phyloP scores from a whole-genome alignment of 2,329 filamentous ascomycete genomes.

The Domatiomyces catenatus region DNA sequence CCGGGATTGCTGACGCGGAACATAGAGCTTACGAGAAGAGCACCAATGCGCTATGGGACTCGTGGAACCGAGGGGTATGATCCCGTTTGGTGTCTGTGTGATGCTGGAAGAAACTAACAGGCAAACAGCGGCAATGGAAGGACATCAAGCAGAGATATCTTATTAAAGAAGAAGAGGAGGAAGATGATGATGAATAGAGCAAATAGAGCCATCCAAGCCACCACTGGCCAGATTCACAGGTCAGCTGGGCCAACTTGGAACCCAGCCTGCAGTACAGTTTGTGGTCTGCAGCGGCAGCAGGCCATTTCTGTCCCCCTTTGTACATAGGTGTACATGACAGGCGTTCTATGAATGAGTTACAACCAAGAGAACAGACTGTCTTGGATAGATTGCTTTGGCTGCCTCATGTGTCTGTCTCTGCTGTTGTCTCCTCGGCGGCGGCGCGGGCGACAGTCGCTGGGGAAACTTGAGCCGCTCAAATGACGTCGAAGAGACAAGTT shows the following conservation, averaged over 20 bases:
- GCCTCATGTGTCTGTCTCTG: not conserved
- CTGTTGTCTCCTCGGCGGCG: not conserved
- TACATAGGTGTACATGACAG: not conserved
- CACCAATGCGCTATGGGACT: conserved; percentile 74
- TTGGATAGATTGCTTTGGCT: not conserved
- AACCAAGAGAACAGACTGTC: not conserved
- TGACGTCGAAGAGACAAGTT: not conserved
- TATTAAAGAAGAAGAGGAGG: conserved; percentile 52
- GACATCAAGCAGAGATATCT: conserved; percentile 89
- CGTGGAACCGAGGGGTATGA: conserved; percentile 80
- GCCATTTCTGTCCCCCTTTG: not conserved
- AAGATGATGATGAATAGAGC: conserved; percentile 27
- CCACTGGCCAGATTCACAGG: not conserved
- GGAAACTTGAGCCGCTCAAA: not conserved
- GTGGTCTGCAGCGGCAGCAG: not conserved
- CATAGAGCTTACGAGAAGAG: conserved; percentile 64
- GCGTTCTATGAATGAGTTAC: not conserved
- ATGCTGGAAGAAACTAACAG: conserved; percentile 2
- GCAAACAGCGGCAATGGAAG: conserved; percentile 88
- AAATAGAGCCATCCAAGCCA: not conserved
- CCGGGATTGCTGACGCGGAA: not conserved
- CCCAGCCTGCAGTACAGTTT: not conserved
- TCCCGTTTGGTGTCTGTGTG: not conserved
- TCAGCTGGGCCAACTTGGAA: not conserved
- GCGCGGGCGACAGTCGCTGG: not conserved